A percentile compares a stretch with the other conserved stretches of the same genome.
These are phyloP conservation scores for Monosporascus sp. DNA, from an alignment of 2,329 filamentous ascomycete species.

Conservation along the genomic window DNA sequence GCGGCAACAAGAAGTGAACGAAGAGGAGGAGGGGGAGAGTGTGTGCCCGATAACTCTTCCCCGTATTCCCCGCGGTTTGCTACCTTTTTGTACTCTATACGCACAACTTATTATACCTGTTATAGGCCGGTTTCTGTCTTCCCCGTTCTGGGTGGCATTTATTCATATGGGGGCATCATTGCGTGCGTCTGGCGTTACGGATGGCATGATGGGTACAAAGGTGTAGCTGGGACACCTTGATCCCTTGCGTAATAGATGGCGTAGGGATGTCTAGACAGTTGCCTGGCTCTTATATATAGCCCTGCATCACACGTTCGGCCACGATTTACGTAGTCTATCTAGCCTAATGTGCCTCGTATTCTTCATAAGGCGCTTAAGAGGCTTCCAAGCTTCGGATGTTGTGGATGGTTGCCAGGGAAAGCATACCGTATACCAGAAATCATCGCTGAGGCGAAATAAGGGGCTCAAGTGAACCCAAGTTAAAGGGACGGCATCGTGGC, in stretches of 20 bases:
- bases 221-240: neutral
- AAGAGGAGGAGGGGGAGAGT: neutral
- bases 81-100: neutral
- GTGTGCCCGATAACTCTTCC: too few relatives aligned
- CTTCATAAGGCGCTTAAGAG: too few relatives aligned
- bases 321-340: neutral
- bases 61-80: too few relatives aligned
- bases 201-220: neutral
- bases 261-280: neutral
- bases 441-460: too few relatives aligned
- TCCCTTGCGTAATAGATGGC: neutral
- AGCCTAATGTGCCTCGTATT: neutral
- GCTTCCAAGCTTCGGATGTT: too few relatives aligned
- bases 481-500: too few relatives aligned
- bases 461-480: too few relatives aligned
- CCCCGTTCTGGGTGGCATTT: neutral
- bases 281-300: neutral
- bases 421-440: too few relatives aligned
- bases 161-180: neutral
- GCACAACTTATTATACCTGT: neutral
- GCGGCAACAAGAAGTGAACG: constrained; percentile 55
- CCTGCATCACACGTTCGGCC: neutral
- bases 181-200: neutral
- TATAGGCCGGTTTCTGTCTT: neutral
- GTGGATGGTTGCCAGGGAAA: too few relatives aligned